phyloP scores from a whole-genome alignment of 371 early-diverging fungal species.

The Zopfochytrium polystomum region DNA sequence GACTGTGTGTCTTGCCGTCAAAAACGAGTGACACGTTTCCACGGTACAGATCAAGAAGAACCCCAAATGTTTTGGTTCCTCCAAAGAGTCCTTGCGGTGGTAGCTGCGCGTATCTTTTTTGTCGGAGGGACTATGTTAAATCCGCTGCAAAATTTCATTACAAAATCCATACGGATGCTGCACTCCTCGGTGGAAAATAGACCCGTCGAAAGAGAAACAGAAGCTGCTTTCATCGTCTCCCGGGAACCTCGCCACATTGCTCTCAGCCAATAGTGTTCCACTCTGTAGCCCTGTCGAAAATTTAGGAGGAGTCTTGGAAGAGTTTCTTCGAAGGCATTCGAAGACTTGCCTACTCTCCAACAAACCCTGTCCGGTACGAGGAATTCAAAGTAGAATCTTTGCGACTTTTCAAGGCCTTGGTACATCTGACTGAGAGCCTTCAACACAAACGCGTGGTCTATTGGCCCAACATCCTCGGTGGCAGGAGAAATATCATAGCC shows the following conservation, averaged over 20 bases:
- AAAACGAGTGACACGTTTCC: constrained; percentile 37
- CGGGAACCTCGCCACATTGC: constrained; percentile 29
- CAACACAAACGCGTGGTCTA: constrained; percentile 33
- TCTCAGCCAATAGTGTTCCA: background rate
- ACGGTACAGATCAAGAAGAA: constrained; percentile 41
- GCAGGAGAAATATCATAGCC: constrained; percentile 38
- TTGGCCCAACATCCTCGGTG: constrained; percentile 30
- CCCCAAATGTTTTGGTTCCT: constrained; percentile 40
- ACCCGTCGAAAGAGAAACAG: constrained; percentile 34
- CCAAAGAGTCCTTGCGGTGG: constrained; percentile 27
- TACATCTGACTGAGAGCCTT: constrained; percentile 38
- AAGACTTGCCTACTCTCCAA: constrained; percentile 41
- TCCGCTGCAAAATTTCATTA: background rate
- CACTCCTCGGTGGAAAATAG: constrained; percentile 24
- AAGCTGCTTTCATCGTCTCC: constrained; percentile 40
- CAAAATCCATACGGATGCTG: constrained; percentile 11
- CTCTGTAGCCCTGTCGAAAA: background rate
- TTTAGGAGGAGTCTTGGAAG: background rate
- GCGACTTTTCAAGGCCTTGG: constrained; percentile 33
- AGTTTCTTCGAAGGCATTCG: background rate
- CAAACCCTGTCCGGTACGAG: constrained; percentile 31
- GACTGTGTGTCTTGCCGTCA: constrained; percentile 27
- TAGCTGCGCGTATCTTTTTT: constrained; percentile 5
- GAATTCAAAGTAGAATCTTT: constrained; percentile 47
- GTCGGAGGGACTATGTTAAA: constrained; percentile 8